A percentile compares a stretch with the other conserved stretches of the same genome.
phyloP scores from a whole-genome alignment of 352 stramenopile species.

The Globisporangium paddicum region DNA sequence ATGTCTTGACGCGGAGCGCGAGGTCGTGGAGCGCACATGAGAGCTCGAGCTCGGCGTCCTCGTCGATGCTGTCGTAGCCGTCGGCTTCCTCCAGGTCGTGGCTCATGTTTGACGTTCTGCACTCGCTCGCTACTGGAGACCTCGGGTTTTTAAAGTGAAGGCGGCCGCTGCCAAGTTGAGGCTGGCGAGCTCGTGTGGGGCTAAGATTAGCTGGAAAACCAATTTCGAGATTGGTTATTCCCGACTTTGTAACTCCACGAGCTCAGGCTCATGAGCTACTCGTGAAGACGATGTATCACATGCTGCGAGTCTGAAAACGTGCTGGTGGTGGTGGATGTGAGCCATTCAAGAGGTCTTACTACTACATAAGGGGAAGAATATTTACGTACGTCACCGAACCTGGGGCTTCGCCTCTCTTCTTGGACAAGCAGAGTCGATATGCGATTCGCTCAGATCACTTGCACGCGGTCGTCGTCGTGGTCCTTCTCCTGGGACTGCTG shows the following conservation, averaged over 20 bases:
- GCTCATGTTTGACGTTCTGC: conserved; percentile 2
- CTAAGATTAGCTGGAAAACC: background rate
- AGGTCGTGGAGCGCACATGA: conserved; percentile 73
- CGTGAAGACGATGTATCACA: too few species aligned
- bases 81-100: conserved; percentile 25
- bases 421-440: too few species aligned
- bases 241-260: too few species aligned
- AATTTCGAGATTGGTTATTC: background rate
- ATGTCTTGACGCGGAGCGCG: conserved; percentile 53
- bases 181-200: too few species aligned
- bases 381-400: background rate
- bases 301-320: background rate
- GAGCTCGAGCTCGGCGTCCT: conserved; percentile 72
- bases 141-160: background rate
- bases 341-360: background rate
- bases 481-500: conserved; percentile 6
- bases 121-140: background rate
- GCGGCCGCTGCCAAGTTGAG: background rate
- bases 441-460: conserved; percentile 15
- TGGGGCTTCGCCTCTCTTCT: too few species aligned
- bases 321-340: background rate
- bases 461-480: conserved; percentile 3
- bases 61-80: conserved; percentile 56
- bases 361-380: background rate
- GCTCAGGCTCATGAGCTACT: too few species aligned